Conservation (phyloP, 305 asterid genomes). For the Solanum hybrid region DNA sequence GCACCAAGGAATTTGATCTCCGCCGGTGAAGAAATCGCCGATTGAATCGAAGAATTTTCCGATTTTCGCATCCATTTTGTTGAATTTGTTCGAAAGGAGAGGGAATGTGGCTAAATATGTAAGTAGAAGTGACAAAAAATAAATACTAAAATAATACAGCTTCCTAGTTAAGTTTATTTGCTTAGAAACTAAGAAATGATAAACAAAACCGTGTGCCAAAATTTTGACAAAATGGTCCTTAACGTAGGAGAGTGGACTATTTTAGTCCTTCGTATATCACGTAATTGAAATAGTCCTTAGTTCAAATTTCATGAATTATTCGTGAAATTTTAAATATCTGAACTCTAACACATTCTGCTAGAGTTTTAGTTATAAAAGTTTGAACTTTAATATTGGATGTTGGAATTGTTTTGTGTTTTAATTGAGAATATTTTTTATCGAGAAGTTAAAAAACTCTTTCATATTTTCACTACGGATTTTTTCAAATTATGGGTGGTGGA, state of each 20-base stretch:
- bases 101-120: neutral
- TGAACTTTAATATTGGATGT: no score
- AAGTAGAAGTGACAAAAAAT: neutral
- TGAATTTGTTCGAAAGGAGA: neutral
- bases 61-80: slow-evolving; percentile 54
- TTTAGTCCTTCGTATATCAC: neutral
- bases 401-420: fast-evolving
- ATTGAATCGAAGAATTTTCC: slow-evolving; percentile 56
- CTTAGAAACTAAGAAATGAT: neutral
- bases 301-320: fast-evolving
- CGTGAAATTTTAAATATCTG: fast-evolving
- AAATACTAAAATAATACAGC: neutral
- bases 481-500: neutral
- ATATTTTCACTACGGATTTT: no score
- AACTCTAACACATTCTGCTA: fast-evolving
- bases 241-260: neutral
- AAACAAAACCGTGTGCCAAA: neutral
- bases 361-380: neutral
- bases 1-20: slow-evolving; percentile 81
- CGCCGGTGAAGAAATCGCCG: slow-evolving; percentile 56
- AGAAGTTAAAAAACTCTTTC: no score
- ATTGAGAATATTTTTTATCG: no score
- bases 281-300: neutral
- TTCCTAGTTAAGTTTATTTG: neutral
- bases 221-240: neutral